phyloP scores from a whole-genome alignment of 768 basidiomycete genomes.

The Trametes cubensis region DNA sequence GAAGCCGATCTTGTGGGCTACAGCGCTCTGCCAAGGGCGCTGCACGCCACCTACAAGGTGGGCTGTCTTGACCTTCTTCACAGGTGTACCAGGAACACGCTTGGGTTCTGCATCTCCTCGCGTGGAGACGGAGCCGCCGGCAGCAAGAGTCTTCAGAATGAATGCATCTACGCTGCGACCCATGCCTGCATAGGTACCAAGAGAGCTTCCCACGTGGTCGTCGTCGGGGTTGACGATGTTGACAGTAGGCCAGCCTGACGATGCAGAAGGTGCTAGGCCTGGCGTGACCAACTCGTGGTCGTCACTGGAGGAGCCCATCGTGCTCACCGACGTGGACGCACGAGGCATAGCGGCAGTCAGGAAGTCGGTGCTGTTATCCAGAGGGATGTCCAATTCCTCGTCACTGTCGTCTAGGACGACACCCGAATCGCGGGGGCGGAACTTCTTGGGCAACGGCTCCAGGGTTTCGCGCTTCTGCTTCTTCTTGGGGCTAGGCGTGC shows the following conservation, averaged over 20 bases:
- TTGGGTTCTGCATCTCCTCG: constrained; percentile 47
- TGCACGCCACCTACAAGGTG: constrained; percentile 46
- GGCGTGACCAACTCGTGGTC: constrained; percentile 77
- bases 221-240: constrained; percentile 37
- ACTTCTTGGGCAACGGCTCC: constrained; percentile 60
- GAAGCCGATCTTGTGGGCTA: constrained; percentile 68
- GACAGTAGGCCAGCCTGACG: constrained; percentile 64
- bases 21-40: constrained; percentile 81
- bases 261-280: constrained; percentile 51
- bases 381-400: constrained; percentile 21
- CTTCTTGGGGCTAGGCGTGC: constrained; percentile 59
- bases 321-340: constrained; percentile 65
- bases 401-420: constrained; percentile 60
- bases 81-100: constrained; percentile 77
- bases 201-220: constrained; percentile 7
- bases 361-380: constrained; percentile 25
- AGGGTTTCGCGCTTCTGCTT: constrained; percentile 33
- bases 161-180: constrained; percentile 57
- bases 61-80: constrained; percentile 71
- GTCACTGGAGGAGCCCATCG: constrained; percentile 59
- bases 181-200: constrained; percentile 35
- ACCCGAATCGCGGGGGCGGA: constrained; percentile 70
- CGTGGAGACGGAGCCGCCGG: constrained; percentile 52
- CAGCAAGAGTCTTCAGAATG: constrained; percentile 68
- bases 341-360: constrained; percentile 49